Base-by-base conservation (phyloP, 2,329 filamentous ascomycete species). In the Paramyrothecium sp. region DNA sequence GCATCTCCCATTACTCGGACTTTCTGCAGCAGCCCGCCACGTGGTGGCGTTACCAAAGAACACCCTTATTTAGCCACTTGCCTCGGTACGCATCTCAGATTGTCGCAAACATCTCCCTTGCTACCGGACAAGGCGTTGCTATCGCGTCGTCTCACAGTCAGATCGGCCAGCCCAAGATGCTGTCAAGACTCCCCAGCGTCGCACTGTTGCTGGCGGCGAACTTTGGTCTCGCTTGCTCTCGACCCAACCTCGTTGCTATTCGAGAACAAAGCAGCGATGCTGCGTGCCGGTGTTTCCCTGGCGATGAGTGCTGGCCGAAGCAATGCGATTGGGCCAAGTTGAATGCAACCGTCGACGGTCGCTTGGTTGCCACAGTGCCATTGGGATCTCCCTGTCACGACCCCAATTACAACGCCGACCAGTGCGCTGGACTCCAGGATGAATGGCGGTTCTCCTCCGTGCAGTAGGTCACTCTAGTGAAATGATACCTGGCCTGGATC, bases 281-380 rank as follows among this genome's bases (percentile, higher is more conserved):
- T 10, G 52, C 19, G 13, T 83, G 81, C 66, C 74, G 75, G 19
- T 82, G 76, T 67, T 75, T 80, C 34, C 82, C 83, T 2, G 76
- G 75, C 17, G 81, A 85, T 53, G 33, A 63, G 1, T 81, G 78
- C 64, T 87, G 84, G 84, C 84, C 84, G 0, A 71, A 72, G 0
- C 23, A 58, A 2, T 53, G 60, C 7, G 64, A 69, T n/a, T 86
- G 83, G 83, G 61, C 67, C 8, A 54, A 62, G 3, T 75, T 87
- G 60, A 86, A 87, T 64, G 49, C 67, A 26, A 79, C 81, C 2
- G 69, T 86, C 0, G 69, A 71, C 3, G 84, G 84, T 0, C 71
- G 70, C 11, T 70, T 87, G 22, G 71, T 86, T 33, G 72, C 73
- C 2, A 85, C 80, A 0, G 69, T 79, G 1, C 83, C 84, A 1